These are phyloP conservation scores for Chalara sp. DNA, from an alignment of 2,329 filamentous ascomycete genomes.

Conservation along the genomic window DNA sequence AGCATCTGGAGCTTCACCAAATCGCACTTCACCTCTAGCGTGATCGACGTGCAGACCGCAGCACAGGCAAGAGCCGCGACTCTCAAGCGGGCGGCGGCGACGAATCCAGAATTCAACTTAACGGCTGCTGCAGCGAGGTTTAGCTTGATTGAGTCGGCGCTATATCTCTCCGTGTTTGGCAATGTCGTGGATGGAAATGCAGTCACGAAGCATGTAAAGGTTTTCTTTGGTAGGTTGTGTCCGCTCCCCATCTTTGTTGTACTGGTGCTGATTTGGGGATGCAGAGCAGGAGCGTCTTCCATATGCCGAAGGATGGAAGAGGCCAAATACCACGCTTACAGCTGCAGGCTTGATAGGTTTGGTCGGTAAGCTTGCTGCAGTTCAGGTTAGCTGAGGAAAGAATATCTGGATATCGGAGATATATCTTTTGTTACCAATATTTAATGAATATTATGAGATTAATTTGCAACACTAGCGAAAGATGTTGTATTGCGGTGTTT, in stretches of 20 bases:
- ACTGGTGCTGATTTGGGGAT: background rate
- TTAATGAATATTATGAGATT: too few relatives aligned
- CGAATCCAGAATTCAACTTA: conserved; percentile 10
- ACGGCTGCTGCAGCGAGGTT: background rate
- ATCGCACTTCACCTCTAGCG: conserved; percentile 1
- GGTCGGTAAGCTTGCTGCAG: conserved; percentile 19
- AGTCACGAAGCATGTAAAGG: conserved; percentile 1
- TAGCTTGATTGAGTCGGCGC: conserved; percentile 6
- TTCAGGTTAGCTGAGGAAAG: too few relatives aligned
- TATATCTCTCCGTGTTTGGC: conserved; percentile 5
- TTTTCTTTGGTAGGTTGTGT: conserved; percentile 6
- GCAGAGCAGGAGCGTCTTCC: background rate
- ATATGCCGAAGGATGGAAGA: background rate
- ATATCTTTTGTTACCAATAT: too few relatives aligned
- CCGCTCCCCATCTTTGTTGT: background rate
- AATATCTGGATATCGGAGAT: too few relatives aligned
- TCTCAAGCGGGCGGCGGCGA: background rate
- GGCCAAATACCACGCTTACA: background rate
- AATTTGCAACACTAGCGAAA: too few relatives aligned
- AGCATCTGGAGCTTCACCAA: conserved; percentile 5
- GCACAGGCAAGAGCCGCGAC: conserved; percentile 1
- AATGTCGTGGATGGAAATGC: conserved; percentile 1
- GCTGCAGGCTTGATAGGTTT: background rate
- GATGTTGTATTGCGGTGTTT: too few relatives aligned
- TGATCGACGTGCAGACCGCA: conserved; percentile 4